phyloP scores from a whole-genome alignment of 2,329 filamentous ascomycete species.

The Stagonosporopsis cucurbitacearum region DNA sequence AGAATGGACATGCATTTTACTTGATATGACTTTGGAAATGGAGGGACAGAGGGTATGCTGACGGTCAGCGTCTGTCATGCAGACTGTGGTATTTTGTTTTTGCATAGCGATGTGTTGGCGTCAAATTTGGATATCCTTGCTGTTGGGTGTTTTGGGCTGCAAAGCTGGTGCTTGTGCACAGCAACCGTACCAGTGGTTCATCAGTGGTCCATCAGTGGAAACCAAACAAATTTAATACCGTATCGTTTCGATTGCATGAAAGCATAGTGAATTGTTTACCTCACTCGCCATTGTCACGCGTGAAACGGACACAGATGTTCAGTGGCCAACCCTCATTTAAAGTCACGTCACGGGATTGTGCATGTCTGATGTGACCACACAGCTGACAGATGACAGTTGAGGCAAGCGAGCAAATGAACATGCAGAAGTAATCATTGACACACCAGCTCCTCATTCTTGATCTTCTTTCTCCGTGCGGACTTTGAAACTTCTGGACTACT shows the following conservation, averaged over 20 bases:
- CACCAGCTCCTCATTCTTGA: background rate
- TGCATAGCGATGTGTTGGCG: constrained; percentile 20
- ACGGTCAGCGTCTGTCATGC: background rate
- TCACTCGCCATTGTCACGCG: too few relatives aligned
- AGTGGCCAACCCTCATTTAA: too few relatives aligned
- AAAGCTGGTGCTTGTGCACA: background rate
- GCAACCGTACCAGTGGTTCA: background rate
- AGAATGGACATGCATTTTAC: background rate
- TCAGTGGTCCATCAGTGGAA: background rate
- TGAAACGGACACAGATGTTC: too few relatives aligned
- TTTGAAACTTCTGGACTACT: background rate
- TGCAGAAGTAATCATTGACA: too few relatives aligned
- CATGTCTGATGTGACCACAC: background rate
- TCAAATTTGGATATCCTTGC: constrained; percentile 9
- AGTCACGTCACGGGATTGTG: background rate
- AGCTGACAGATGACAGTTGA: background rate
- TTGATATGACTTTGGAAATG: background rate
- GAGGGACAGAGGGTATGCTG: background rate
- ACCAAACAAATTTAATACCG: constrained; percentile 1
- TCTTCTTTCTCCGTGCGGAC: background rate
- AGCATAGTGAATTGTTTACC: background rate
- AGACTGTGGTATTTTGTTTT: constrained; percentile 12
- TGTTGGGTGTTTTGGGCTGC: constrained; percentile 1
- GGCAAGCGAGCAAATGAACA: background rate
- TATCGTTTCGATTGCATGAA: background rate